phyloP scores from a whole-genome alignment of 192 early-diverging fungal genomes.

The Endogone sp. region DNA sequence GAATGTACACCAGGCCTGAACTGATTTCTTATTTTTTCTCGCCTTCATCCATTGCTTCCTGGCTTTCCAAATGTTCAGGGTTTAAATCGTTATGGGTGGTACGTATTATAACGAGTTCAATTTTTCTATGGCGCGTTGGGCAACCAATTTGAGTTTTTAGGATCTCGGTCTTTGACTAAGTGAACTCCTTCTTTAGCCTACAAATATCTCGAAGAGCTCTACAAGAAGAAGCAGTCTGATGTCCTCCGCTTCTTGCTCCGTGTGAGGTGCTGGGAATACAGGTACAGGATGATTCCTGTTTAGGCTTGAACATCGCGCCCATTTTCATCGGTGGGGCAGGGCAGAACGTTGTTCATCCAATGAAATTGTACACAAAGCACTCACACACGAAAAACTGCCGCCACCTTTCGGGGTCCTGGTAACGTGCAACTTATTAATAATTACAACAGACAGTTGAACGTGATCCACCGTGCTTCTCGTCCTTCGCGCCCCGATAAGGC shows the following conservation, averaged over 20 bases:
- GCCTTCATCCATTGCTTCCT: not conserved
- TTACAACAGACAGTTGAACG: constrained; percentile 85
- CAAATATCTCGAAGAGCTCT: constrained; percentile 92
- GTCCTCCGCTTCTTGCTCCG: constrained; percentile 98
- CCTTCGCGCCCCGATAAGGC: constrained; percentile 99
- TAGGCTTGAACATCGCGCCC: constrained; percentile 15
- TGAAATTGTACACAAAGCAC: constrained; percentile 13
- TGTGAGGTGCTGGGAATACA: constrained; percentile 97
- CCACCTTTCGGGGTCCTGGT: constrained; percentile 2
- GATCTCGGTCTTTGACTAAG: constrained; percentile 1
- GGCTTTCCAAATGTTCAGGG: not conserved
- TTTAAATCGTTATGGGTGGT: not conserved
- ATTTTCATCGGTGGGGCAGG: not conserved
- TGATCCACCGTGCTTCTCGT: constrained; percentile 97
- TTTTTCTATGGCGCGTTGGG: too few relatives aligned
- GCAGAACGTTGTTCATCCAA: constrained; percentile 22
- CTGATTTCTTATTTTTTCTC: not conserved
- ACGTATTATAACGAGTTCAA: not conserved
- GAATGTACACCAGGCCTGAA: too few relatives aligned
- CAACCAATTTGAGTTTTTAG: too few relatives aligned
- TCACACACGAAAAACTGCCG: not conserved
- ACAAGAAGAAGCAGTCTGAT: constrained; percentile 99
- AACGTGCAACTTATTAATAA: constrained; percentile 3
- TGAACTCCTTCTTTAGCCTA: constrained; percentile 60
- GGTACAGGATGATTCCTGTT: constrained; percentile 38